Evolutionary conservation across 2,329 filamentous ascomycete genomes (phyloP).

Genomic region (Teratosphaeria epicoccoides): DNA sequence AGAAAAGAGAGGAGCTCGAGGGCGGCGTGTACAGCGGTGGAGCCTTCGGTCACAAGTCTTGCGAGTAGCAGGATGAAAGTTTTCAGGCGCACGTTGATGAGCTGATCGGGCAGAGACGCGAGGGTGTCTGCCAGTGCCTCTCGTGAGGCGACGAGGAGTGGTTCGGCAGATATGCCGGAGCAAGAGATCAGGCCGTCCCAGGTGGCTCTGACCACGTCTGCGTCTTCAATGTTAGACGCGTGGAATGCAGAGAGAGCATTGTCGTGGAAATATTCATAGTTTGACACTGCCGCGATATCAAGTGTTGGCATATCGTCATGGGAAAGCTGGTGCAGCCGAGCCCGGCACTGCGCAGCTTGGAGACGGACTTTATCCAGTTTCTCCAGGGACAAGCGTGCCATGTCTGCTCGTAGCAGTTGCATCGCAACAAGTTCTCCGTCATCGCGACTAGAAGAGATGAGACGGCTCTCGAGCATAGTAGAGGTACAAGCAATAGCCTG

Average conservation of each 20-base stretch:
- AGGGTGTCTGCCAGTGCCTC: constrained; percentile 47
- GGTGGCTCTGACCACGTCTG: constrained; percentile 34
- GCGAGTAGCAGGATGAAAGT: constrained; percentile 15
- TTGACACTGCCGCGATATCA: constrained; percentile 17
- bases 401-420: constrained; percentile 15
- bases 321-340: background rate
- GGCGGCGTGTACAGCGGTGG: constrained; percentile 39
- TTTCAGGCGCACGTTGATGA: constrained; percentile 12
- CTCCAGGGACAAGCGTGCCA: constrained; percentile 65
- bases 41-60: constrained; percentile 8
- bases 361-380: constrained; percentile 80
- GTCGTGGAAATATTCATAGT: constrained; percentile 15
- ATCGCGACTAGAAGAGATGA: background rate
- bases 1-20: constrained; percentile 71
- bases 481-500: constrained; percentile 60
- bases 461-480: constrained; percentile 4
- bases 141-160: constrained; percentile 59
- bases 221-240: background rate
- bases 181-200: constrained; percentile 61
- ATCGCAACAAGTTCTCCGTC: background rate
- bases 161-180: constrained; percentile 67
- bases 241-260: constrained; percentile 7
- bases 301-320: background rate
- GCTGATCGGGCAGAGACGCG: constrained; percentile 4
- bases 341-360: constrained; percentile 44